Evolutionary conservation across 805 yeast species (phyloP).

Genomic region (Torulaspora microellipsoides): DNA sequence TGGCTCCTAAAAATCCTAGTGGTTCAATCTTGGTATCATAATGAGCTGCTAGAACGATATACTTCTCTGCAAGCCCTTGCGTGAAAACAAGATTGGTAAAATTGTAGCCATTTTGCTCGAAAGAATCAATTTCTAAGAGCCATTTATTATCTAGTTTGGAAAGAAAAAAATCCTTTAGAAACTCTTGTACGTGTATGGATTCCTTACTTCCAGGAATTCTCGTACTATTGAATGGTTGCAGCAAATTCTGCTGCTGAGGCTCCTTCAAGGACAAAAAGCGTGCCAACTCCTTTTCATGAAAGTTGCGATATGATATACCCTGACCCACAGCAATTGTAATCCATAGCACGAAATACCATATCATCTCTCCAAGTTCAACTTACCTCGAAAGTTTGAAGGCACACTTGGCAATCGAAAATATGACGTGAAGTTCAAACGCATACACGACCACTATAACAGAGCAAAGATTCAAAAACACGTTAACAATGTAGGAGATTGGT

Average conservation of each 20-base stretch:
- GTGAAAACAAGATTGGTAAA: slow-evolving; percentile 40
- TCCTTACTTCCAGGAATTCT: slow-evolving; percentile 43
- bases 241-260: slow-evolving; percentile 10
- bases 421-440: no score
- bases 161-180: slow-evolving; percentile 35
- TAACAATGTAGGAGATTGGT: no score
- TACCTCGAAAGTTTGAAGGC: no score
- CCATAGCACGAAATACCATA: background rate
- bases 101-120: slow-evolving; percentile 34
- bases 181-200: slow-evolving; percentile 37
- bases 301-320: slow-evolving; percentile 1
- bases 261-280: slow-evolving; percentile 7
- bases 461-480: no score
- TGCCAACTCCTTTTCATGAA: slow-evolving; percentile 5
- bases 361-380: background rate
- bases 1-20: slow-evolving; percentile 56
- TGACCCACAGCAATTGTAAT: slow-evolving; percentile 1
- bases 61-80: slow-evolving; percentile 24
- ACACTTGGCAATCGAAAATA: no score
- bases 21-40: slow-evolving; percentile 49
- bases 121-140: slow-evolving; percentile 34
- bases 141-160: slow-evolving; percentile 22
- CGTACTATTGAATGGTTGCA: slow-evolving; percentile 36
- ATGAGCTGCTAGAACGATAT: slow-evolving; percentile 47
- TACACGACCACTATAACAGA: no score